A percentile compares a stretch with the other conserved stretches of the same genome.
Evolutionary conservation across 2,329 filamentous ascomycete species (phyloP).

Genomic region (Hymenoscyphus scutula): DNA sequence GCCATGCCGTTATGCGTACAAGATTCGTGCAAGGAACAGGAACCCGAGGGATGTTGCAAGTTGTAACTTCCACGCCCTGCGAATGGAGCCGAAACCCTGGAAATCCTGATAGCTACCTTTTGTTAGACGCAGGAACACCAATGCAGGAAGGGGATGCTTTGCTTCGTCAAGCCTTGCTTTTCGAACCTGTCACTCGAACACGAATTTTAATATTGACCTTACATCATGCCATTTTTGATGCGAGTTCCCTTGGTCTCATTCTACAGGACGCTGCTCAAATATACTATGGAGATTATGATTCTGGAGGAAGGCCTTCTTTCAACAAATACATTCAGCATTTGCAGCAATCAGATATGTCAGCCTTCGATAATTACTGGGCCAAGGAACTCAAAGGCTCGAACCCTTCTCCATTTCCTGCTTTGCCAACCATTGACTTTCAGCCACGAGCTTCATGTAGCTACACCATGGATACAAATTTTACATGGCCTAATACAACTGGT

Average conservation of each 20-base stretch:
- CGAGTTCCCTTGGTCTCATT: constrained; percentile 40
- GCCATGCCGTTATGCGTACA: constrained; percentile 36
- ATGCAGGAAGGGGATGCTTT: too few relatives aligned
- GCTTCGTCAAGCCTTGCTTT: too few relatives aligned
- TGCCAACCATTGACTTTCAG: constrained; percentile 12
- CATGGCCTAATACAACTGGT: not conserved
- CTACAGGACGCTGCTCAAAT: constrained; percentile 6
- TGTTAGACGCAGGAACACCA: not conserved
- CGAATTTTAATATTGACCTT: constrained; percentile 46
- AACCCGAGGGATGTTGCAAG: constrained; percentile 19
- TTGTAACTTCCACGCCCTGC: constrained; percentile 16
- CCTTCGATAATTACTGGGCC: constrained; percentile 12
- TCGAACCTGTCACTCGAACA: too few relatives aligned
- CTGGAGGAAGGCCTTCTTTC: not conserved
- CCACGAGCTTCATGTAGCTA: constrained; percentile 3
- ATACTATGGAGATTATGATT: constrained; percentile 5
- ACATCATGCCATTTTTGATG: constrained; percentile 53
- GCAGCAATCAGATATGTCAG: constrained; percentile 32
- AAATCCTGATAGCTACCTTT: constrained; percentile 11
- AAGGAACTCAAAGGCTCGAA: constrained; percentile 11
- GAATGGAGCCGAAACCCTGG: constrained; percentile 11
- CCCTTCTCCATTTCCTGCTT: constrained; percentile 12
- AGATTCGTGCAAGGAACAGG: constrained; percentile 28
- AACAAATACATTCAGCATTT: constrained; percentile 45
- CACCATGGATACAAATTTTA: not conserved